A percentile compares a stretch with the other conserved stretches of the same genome.
Conservation (phyloP, 1,139 yeast species). For the Candida dubliniensis region DNA sequence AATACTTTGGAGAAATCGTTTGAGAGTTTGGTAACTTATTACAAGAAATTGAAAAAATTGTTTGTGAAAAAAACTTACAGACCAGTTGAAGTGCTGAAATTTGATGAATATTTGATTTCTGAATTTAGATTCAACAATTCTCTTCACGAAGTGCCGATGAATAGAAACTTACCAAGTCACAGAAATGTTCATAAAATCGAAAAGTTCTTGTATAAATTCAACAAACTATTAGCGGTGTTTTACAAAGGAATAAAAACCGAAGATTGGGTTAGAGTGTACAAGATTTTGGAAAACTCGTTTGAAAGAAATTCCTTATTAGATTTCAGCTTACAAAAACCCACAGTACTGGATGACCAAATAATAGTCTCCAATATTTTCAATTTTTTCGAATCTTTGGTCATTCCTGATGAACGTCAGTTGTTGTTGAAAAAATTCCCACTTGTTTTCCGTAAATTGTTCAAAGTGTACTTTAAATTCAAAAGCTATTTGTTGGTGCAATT, state of each 20-base stretch:
- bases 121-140: conserved; percentile 44
- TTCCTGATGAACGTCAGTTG: conserved; percentile 43
- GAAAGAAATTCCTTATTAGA: conserved; percentile 57
- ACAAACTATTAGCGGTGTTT: conserved; percentile 59
- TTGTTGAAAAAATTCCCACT: conserved; percentile 60
- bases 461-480: conserved; percentile 66
- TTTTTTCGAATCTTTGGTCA: conserved; percentile 63
- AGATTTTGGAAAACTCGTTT: conserved; percentile 67
- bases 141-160: conserved; percentile 49
- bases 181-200: conserved; percentile 50
- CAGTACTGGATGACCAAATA: conserved; percentile 54
- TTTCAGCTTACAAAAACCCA: conserved; percentile 46
- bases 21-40: conserved; percentile 55
- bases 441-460: conserved; percentile 65
- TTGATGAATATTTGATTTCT: conserved; percentile 38
- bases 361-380: conserved; percentile 67
- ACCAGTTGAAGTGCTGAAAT: conserved; percentile 51
- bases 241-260: conserved; percentile 60
- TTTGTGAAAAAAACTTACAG: conserved; percentile 80
- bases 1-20: conserved; percentile 41
- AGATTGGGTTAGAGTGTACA: conserved; percentile 82
- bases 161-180: conserved; percentile 49
- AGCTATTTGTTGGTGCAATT: conserved; percentile 66
- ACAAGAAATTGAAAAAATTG: conserved; percentile 66
- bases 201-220: conserved; percentile 61